Percentiles rank a stretch among this genome's conserved stretches.
Conservation (phyloP, 768 basidiomycete genomes). For the Boletus vermiculosoides region DNA sequence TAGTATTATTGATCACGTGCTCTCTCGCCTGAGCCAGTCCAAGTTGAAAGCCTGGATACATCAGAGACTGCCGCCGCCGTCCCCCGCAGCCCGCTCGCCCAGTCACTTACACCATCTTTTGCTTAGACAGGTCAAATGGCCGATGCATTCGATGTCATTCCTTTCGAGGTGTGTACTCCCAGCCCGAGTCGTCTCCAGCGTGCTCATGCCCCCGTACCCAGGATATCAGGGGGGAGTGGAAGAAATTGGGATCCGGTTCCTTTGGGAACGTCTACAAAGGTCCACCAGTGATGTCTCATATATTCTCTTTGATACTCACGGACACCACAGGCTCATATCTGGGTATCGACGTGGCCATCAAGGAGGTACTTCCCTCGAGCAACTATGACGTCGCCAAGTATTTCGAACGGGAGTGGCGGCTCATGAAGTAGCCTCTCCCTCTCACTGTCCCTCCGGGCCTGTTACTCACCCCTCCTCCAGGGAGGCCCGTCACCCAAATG, state of each 20-base stretch:
- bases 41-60: constrained; percentile 1
- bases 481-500: constrained; percentile 88
- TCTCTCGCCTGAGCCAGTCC: constrained; percentile 15
- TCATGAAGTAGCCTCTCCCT: constrained; percentile 69
- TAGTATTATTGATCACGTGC: constrained; percentile 22
- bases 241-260: constrained; percentile 87
- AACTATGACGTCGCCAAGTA: constrained; percentile 97
- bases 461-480: constrained; percentile 29
- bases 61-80: not conserved
- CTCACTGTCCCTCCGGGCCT: not conserved
- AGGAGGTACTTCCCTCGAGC: constrained; percentile 88
- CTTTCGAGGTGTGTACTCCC: constrained; percentile 61
- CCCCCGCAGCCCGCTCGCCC: constrained; percentile 3
- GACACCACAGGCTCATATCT: constrained; percentile 72
- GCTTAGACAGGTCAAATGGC: constrained; percentile 34
- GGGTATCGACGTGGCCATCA: constrained; percentile 94
- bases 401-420: constrained; percentile 96
- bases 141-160: constrained; percentile 86
- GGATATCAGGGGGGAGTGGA: constrained; percentile 89
- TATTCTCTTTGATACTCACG: constrained; percentile 2
- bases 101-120: not conserved
- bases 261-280: constrained; percentile 92
- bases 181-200: not conserved
- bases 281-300: constrained; percentile 12
- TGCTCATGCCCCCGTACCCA: constrained; percentile 29